phyloP scores from a whole-genome alignment of 2,329 filamentous ascomycete genomes.

The Graphilbum ipis-grandicollis region DNA sequence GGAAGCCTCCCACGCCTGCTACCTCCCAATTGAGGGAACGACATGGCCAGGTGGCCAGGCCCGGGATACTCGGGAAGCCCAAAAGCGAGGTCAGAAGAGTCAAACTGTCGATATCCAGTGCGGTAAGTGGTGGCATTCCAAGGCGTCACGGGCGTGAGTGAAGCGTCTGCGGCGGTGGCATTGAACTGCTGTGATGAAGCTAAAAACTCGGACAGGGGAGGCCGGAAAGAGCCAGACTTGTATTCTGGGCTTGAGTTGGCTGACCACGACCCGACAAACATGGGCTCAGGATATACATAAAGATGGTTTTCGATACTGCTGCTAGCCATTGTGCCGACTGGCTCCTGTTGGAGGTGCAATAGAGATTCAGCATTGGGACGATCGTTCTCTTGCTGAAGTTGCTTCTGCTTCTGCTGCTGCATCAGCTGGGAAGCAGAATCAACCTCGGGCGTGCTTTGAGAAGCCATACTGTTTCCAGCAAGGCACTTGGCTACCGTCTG shows the following conservation, averaged over 20 bases:
- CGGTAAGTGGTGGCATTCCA: conserved; percentile 13
- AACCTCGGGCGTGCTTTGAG: too few species aligned
- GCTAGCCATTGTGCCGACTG: background rate
- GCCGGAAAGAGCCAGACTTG: conserved; percentile 12
- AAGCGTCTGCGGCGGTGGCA: too few species aligned
- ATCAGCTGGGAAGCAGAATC: conserved; percentile 3
- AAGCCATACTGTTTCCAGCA: too few species aligned
- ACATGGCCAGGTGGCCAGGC: background rate
- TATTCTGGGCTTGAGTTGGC: conserved; percentile 16
- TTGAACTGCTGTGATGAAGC: background rate
- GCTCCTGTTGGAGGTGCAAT: background rate
- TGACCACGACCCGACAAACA: conserved; percentile 14
- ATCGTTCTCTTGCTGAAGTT: background rate
- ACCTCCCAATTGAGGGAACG: too few species aligned
- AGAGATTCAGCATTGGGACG: background rate
- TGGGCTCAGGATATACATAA: conserved; percentile 5
- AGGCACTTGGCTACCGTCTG: too few species aligned
- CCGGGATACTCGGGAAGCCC: background rate
- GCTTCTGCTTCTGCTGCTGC: background rate
- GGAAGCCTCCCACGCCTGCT: too few species aligned
- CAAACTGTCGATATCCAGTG: conserved; percentile 9
- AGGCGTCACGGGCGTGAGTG: too few species aligned
- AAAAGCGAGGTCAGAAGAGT: conserved; percentile 9
- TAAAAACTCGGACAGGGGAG: conserved; percentile 8
- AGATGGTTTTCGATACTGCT: conserved; percentile 6